Base-by-base conservation (phyloP, 331 rosid genomes). In the Malus hybrid region DNA sequence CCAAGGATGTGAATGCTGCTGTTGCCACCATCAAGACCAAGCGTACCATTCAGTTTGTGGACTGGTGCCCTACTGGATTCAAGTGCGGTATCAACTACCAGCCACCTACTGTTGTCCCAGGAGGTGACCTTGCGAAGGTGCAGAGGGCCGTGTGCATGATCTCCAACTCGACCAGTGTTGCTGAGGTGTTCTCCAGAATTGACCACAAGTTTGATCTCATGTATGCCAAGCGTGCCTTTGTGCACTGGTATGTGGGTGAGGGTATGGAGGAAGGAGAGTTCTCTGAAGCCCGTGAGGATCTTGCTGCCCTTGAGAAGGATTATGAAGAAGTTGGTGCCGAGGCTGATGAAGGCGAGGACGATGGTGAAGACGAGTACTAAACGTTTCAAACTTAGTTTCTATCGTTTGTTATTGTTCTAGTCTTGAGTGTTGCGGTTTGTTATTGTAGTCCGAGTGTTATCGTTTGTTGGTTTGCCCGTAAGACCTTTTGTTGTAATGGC, bases 231-330 rank as follows among this genome's bases (percentile, higher is more conserved):
- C 87, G 97, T 3, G 97, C 97, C 28, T 92, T 92, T 16, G 97
- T 92, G 68, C 97, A 92, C 73, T 92, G 97, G 97, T 92, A 92
- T 10, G 97, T 92, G 36, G 97, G 97, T 55, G 97, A 92, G 87
- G 97, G 97, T 63, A 90, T 93, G 98, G 97, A 92, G 75, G 97
- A 92, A 76, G 97, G 96, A 29, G 97, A 92, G 74, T 92, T 92
- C 75, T 92, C 97, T 1, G 97, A 92, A 75, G 97, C 97, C 66
- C 93, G 96, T 70, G 96, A 91, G 85, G 96, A 90, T 73, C 96
- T 90, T 63, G 96, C 96, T 70, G 96, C 96, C 24, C 88, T 90
- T 1, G 96, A 90, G 74, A 90, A 91, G 79, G 97, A 92, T 82
- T 92, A 92, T 9, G 97, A 93, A 76, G 98, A 93, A 77, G 98